Conservation (phyloP, 352 stramenopile species). For the Peronospora belbahrii region DNA sequence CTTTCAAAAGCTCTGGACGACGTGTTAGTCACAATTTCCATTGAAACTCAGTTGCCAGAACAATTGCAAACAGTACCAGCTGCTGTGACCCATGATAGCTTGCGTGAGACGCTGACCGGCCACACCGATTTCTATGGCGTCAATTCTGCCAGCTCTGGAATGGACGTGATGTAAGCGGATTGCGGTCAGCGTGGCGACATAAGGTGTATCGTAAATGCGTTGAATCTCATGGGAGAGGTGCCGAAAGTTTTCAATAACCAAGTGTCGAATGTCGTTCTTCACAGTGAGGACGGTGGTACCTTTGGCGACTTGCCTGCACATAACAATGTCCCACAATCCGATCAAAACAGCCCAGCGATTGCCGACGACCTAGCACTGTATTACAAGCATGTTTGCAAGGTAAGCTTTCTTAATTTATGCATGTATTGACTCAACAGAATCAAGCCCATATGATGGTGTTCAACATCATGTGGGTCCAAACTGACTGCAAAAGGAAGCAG, state of each 20-base stretch:
- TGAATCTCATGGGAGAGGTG: slow-evolving; percentile 91
- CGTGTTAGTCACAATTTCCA: no score
- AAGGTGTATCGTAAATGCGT: slow-evolving; percentile 72
- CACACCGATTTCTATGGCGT: no score
- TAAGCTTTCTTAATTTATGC: slow-evolving; percentile 27
- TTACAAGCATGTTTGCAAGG: slow-evolving; percentile 65
- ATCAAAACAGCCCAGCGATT: slow-evolving; percentile 50
- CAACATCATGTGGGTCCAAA: slow-evolving; percentile 78
- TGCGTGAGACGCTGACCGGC: no score
- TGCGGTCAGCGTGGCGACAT: slow-evolving; percentile 85
- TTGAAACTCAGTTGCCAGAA: no score
- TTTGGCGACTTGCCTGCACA: slow-evolving; percentile 91
- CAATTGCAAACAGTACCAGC: no score
- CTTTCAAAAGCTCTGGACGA: no score
- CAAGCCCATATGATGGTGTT: slow-evolving; percentile 57
- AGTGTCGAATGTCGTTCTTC: slow-evolving; percentile 87
- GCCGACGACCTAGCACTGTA: slow-evolving; percentile 58
- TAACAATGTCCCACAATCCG: slow-evolving; percentile 48
- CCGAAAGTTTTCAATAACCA: slow-evolving; percentile 94
- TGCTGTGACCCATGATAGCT: no score
- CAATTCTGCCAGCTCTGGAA: no score
- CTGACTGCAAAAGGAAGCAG: slow-evolving; percentile 63
- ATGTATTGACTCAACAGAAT: slow-evolving; percentile 59
- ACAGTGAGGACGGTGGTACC: slow-evolving; percentile 82
- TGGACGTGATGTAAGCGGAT: slow-evolving; percentile 88